These are phyloP conservation scores for Mucor indicus DNA, from an alignment of 371 early-diverging fungal genomes.

Conservation along the genomic window DNA sequence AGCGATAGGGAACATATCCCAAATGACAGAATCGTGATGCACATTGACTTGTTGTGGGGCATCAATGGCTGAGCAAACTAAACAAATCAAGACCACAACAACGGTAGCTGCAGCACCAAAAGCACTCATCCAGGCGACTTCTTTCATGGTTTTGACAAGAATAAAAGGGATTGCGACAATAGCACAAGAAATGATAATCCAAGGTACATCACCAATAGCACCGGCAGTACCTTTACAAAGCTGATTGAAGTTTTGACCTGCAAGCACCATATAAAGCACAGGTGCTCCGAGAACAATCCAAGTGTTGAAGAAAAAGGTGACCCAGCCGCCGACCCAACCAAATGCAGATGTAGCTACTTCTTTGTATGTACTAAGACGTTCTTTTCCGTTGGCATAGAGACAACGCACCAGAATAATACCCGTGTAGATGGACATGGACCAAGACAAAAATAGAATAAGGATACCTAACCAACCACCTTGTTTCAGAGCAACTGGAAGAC, in stretches of 20 bases:
- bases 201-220: slow-evolving; percentile 31
- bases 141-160: slow-evolving; percentile 57
- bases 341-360: slow-evolving; percentile 35
- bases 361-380: slow-evolving; percentile 38
- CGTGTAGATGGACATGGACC: slow-evolving; percentile 62
- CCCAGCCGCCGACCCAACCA: slow-evolving; percentile 36
- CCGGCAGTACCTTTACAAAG: slow-evolving; percentile 30
- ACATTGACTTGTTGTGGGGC: slow-evolving; percentile 13
- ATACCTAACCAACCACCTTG: slow-evolving; percentile 84
- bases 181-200: slow-evolving; percentile 68
- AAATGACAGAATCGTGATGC: slow-evolving; percentile 44
- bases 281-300: slow-evolving; percentile 56
- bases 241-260: slow-evolving; percentile 49
- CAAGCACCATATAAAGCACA: slow-evolving; percentile 53
- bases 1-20: slow-evolving; percentile 54
- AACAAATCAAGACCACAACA: slow-evolving; percentile 41
- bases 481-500: slow-evolving; percentile 73
- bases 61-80: slow-evolving; percentile 37
- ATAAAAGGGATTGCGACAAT: slow-evolving; percentile 52
- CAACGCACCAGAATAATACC: slow-evolving; percentile 33
- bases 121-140: slow-evolving; percentile 58
- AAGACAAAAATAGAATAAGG: slow-evolving; percentile 67
- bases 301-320: slow-evolving; percentile 53
- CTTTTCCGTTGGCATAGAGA: slow-evolving; percentile 31
- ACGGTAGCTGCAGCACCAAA: slow-evolving; percentile 57